A percentile compares a stretch with the other conserved stretches of the same genome.
Evolutionary conservation across 768 basidiomycete species (phyloP).

Genomic region (Boletus rubroflammeus): DNA sequence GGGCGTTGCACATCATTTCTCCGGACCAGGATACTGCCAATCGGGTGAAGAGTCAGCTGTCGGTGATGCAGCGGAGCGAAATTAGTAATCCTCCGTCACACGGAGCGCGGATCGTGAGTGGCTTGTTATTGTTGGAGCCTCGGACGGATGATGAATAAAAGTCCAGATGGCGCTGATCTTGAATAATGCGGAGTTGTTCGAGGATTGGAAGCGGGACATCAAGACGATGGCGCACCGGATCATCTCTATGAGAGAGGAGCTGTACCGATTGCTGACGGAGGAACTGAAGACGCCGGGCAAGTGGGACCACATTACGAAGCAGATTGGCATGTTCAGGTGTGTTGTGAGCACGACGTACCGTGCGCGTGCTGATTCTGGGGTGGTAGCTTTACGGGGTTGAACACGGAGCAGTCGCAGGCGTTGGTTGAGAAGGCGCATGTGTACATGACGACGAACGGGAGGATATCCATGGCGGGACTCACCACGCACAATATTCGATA

Average conservation of each 20-base stretch:
- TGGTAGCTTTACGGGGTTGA: conserved; percentile 80
- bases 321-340: conserved; percentile 98
- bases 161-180: conserved; percentile 75
- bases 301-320: conserved; percentile 94
- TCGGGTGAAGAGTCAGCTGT: conserved; percentile 81
- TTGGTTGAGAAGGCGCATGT: conserved; percentile 73
- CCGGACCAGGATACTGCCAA: conserved; percentile 59
- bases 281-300: conserved; percentile 84
- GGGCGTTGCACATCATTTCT: conserved; percentile 85
- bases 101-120: conserved; percentile 80
- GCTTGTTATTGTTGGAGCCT: not conserved
- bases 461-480: conserved; percentile 94
- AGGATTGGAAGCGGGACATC: conserved; percentile 89
- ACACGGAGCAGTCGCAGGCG: conserved; percentile 56
- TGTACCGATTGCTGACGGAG: conserved; percentile 64
- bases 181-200: conserved; percentile 68
- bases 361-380: conserved; percentile 10
- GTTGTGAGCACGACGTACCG: conserved; percentile 10
- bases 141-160: not conserved
- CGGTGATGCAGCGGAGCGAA: conserved; percentile 88
- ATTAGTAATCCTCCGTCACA: conserved; percentile 94
- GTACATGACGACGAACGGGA: conserved; percentile 82
- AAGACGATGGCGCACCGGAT: conserved; percentile 75
- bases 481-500: conserved; percentile 76
- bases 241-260: conserved; percentile 82